A percentile compares a stretch with the other conserved stretches of the same genome.
These are phyloP conservation scores for Panicum virgatum DNA, from an alignment of 202 grass and related monocot species.

Conservation along the genomic window DNA sequence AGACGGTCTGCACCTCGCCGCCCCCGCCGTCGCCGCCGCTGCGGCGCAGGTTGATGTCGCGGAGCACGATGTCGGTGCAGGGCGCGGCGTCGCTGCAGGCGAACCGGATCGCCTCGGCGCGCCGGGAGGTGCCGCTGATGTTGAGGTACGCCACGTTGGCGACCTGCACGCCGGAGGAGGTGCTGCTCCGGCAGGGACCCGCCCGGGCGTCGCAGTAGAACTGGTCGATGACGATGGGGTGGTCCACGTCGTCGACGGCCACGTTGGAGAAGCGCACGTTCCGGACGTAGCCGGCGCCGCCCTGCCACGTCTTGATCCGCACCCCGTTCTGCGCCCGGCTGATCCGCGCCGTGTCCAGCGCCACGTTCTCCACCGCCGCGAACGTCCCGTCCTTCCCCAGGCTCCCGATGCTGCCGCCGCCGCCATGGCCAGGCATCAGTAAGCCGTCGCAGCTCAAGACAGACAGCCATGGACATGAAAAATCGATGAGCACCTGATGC, in stretches of 20 bases:
- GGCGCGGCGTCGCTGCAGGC: constrained; percentile 88
- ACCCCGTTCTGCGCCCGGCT: constrained; percentile 65
- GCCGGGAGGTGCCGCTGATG: constrained; percentile 64
- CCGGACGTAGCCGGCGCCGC: constrained; percentile 69
- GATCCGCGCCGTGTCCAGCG: constrained; percentile 59
- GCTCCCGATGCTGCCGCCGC: constrained; percentile 70
- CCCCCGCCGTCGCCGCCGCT: constrained; percentile 35
- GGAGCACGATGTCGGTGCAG: constrained; percentile 71
- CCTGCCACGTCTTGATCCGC: constrained; percentile 98
- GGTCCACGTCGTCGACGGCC: constrained; percentile 58
- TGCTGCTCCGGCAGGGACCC: constrained; percentile 48
- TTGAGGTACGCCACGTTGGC: constrained; percentile 60
- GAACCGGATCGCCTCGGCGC: constrained; percentile 64
- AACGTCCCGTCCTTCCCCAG: constrained; percentile 64
- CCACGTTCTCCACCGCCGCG: constrained; percentile 55
- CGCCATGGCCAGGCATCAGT: not conserved
- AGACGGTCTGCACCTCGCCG: constrained; percentile 56
- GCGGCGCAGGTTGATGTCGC: constrained; percentile 63
- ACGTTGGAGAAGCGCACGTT: constrained; percentile 69
- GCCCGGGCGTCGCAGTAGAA: constrained; percentile 84
- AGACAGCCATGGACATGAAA: not conserved
- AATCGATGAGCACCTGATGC: constrained; percentile 52
- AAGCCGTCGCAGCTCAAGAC: not conserved
- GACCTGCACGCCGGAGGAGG: constrained; percentile 57
- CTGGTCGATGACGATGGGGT: constrained; percentile 96